A percentile compares a stretch with the other conserved stretches of the same genome.
These are phyloP conservation scores for Entophlyctis helioformis DNA, from an alignment of 192 early-diverging fungal species.

Conservation along the genomic window DNA sequence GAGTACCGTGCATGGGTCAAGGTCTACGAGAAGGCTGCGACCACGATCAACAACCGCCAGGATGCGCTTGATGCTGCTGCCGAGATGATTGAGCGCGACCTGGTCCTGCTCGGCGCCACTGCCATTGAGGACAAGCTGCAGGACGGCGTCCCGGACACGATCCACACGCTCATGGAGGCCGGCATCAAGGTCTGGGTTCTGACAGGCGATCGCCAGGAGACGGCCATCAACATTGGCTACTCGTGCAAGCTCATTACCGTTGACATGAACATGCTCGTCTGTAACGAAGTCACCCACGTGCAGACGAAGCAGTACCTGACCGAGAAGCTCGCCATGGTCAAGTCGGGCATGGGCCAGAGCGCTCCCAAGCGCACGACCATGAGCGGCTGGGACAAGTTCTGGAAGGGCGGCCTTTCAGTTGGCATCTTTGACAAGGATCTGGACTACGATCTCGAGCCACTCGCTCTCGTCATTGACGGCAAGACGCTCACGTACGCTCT, in stretches of 20 bases:
- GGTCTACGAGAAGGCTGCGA: slow-evolving; percentile 69
- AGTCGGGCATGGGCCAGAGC: too few species aligned
- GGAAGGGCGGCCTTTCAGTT: too few species aligned
- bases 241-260: slow-evolving; percentile 89
- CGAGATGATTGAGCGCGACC: slow-evolving; percentile 88
- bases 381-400: too few species aligned
- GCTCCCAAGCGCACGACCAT: too few species aligned
- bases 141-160: slow-evolving; percentile 95
- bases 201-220: slow-evolving; percentile 96
- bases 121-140: slow-evolving; percentile 98
- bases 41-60: slow-evolving; percentile 72
- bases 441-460: slow-evolving; percentile 20
- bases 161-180: slow-evolving; percentile 85
- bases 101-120: slow-evolving; percentile 87
- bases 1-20: slow-evolving; percentile 76
- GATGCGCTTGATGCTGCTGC: slow-evolving; percentile 85
- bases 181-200: slow-evolving; percentile 97
- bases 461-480: slow-evolving; percentile 95
- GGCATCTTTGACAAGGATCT: too few species aligned
- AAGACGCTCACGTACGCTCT: slow-evolving; percentile 83
- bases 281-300: slow-evolving; percentile 75
- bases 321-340: slow-evolving; percentile 46
- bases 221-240: slow-evolving; percentile 99
- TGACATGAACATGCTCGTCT: slow-evolving; percentile 85
- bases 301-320: slow-evolving; percentile 87